These are phyloP conservation scores for Fusarium virguliforme DNA, from an alignment of 2,329 filamentous ascomycete genomes.

Conservation along the genomic window DNA sequence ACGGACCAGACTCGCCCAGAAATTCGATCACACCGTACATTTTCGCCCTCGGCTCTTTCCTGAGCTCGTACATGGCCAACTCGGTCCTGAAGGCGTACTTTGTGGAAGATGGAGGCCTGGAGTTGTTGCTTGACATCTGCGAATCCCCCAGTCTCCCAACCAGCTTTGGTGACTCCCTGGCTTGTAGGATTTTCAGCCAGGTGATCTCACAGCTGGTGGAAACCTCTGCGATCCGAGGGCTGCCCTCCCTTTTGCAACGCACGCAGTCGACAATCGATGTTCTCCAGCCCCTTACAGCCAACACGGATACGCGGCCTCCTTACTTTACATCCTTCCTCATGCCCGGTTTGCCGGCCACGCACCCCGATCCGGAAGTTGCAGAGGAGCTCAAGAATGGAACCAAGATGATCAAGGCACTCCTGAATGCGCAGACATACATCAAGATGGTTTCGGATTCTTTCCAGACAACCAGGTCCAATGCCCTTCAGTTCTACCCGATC, in stretches of 20 bases:
- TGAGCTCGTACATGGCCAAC: conserved; percentile 82
- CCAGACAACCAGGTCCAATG: conserved; percentile 75
- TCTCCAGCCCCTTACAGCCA: conserved; percentile 75
- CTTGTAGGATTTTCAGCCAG: conserved; percentile 79
- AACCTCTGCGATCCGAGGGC: conserved; percentile 82
- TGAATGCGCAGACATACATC: conserved; percentile 83
- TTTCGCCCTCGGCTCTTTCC: conserved; percentile 82
- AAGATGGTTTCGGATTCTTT: conserved; percentile 83
- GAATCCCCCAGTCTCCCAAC: conserved; percentile 84
- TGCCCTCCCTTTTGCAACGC: conserved; percentile 85
- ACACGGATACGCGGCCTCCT: conserved; percentile 66
- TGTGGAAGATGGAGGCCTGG: conserved; percentile 84
- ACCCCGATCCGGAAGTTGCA: conserved; percentile 55
- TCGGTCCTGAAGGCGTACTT: conserved; percentile 80
- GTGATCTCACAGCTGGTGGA: conserved; percentile 87
- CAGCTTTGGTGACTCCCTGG: conserved; percentile 71
- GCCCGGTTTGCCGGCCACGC: conserved; percentile 57
- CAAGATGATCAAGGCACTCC: conserved; percentile 81
- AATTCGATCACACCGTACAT: conserved; percentile 77
- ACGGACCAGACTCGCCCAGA: conserved; percentile 47
- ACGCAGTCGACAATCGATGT: conserved; percentile 79
- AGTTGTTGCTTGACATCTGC: conserved; percentile 86
- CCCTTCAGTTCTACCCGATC: conserved; percentile 79
- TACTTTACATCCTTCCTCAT: conserved; percentile 81
- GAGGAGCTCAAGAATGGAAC: conserved; percentile 77